phyloP scores from a whole-genome alignment of 2,329 filamentous ascomycete species.

The Pseudogymnoascus sp. region DNA sequence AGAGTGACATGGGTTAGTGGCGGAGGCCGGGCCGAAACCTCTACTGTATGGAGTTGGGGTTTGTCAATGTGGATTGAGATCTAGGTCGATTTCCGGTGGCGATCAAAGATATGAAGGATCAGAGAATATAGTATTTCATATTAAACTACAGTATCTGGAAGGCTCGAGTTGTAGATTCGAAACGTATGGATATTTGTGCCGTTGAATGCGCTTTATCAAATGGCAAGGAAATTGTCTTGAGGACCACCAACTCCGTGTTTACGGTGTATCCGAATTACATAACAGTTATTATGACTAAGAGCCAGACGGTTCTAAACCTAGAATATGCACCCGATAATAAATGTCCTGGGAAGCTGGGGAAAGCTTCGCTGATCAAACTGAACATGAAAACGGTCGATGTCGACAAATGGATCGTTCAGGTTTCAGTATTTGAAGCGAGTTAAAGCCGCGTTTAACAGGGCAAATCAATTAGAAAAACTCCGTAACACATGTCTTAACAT shows the following conservation, averaged over 20 bases:
- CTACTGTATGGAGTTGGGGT: not conserved
- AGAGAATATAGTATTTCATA: not conserved
- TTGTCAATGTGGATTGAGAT: not conserved
- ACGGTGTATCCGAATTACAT: not conserved
- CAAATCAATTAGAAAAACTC: not conserved
- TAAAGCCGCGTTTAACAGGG: not conserved
- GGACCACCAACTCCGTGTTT: not conserved
- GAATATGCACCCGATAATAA: not conserved
- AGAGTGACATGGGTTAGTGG: not conserved
- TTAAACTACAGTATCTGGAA: not conserved
- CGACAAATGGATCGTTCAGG: not conserved
- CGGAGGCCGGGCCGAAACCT: constrained; percentile 2
- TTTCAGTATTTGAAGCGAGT: not conserved
- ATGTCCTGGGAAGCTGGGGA: not conserved
- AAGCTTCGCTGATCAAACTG: constrained; percentile 2
- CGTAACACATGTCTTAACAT: not conserved
- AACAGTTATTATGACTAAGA: not conserved
- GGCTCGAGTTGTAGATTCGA: not conserved
- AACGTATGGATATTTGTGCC: not conserved
- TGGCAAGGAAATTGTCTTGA: not conserved
- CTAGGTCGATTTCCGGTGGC: not conserved
- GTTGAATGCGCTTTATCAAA: not conserved
- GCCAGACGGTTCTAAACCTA: not conserved
- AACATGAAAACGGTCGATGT: not conserved
- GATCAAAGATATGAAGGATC: not conserved